Percentiles rank a stretch among this genome's conserved stretches.
Conservation (phyloP, 1,284 basidiomycete species). For the Peniophora sp. region DNA sequence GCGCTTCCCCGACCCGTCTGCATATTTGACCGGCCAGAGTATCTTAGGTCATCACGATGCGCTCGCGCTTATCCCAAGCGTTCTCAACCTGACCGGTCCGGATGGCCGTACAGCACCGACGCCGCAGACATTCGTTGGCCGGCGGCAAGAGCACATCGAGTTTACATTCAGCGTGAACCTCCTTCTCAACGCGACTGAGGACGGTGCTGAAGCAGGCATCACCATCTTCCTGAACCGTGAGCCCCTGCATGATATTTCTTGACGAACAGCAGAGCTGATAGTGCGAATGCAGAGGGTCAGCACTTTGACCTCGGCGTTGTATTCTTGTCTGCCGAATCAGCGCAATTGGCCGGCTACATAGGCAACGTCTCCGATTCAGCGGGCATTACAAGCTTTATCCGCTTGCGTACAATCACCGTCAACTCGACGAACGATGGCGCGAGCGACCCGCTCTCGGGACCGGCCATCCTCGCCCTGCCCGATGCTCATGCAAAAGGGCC, state of each 20-base stretch:
- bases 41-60: constrained; percentile 14
- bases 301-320: constrained; percentile 22
- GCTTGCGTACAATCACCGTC: constrained; percentile 3
- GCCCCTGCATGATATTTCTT: not conserved
- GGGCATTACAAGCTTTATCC: not conserved
- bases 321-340: constrained; percentile 8
- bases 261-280: not conserved
- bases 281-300: constrained; percentile 11
- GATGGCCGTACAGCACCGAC: constrained; percentile 11
- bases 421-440: constrained; percentile 4
- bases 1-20: constrained; percentile 18
- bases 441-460: constrained; percentile 2
- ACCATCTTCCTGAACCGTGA: constrained; percentile 20
- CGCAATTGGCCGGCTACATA: not conserved
- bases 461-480: constrained; percentile 1
- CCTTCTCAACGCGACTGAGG: constrained; percentile 13
- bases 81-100: constrained; percentile 20
- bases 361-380: not conserved
- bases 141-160: constrained; percentile 20
- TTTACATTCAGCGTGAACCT: constrained; percentile 6
- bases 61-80: constrained; percentile 17
- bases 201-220: constrained; percentile 20
- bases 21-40: constrained; percentile 18
- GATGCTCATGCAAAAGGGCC: not conserved
- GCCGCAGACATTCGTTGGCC: constrained; percentile 16